phyloP scores from a whole-genome alignment of 495 filamentous ascomycete genomes.

The Pyrenula aspistea region DNA sequence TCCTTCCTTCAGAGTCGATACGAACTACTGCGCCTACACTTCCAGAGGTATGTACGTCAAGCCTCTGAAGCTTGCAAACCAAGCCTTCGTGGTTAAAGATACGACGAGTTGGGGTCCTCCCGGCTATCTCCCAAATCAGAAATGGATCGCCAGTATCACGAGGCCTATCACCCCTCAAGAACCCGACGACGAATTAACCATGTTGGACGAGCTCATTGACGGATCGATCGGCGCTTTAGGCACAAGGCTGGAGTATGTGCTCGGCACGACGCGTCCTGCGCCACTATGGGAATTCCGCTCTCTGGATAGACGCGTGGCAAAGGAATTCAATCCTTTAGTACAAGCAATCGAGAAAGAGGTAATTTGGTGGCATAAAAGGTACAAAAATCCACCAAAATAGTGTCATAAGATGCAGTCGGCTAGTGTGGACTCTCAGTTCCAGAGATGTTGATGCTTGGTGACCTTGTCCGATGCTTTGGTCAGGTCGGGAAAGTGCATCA shows the following conservation, averaged over 20 bases:
- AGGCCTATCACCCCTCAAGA: conserved; percentile 4
- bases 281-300: conserved; percentile 13
- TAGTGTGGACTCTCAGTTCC: too few species aligned
- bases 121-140: conserved; percentile 4
- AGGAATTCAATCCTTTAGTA: too few species aligned
- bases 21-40: background rate
- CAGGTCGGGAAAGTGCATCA: too few species aligned
- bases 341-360: too few species aligned
- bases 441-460: too few species aligned
- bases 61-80: background rate
- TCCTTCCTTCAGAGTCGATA: too few species aligned
- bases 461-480: too few species aligned
- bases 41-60: background rate
- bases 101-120: background rate
- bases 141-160: conserved; percentile 9
- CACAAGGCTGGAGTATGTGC: conserved; percentile 6
- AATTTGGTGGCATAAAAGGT: too few species aligned
- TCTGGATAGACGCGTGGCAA: too few species aligned
- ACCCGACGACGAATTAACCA: conserved; percentile 6
- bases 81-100: conserved; percentile 7
- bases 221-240: conserved; percentile 6
- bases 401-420: too few species aligned
- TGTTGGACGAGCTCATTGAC: conserved; percentile 8
- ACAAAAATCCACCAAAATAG: too few species aligned
- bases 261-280: conserved; percentile 7